A percentile compares a stretch with the other conserved stretches of the same genome.
These are phyloP conservation scores for Fusarium stilboides DNA, from an alignment of 2,329 filamentous ascomycete species.

Conservation along the genomic window DNA sequence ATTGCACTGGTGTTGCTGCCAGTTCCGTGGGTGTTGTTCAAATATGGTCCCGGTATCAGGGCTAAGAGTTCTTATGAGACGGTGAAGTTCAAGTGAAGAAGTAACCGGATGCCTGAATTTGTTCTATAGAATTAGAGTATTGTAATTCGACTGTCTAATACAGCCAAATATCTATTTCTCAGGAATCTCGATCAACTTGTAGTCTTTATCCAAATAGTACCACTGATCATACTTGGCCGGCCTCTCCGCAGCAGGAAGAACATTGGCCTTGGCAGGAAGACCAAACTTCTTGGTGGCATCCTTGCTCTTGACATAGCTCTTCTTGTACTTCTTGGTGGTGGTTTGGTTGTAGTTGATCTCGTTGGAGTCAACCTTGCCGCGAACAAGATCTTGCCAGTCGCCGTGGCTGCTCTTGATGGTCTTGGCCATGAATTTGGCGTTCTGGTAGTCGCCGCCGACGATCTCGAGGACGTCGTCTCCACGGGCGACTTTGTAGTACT, in stretches of 20 bases:
- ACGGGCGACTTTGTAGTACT: conserved; percentile 60
- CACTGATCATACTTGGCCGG: conserved; percentile 56
- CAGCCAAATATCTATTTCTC: conserved; percentile 59
- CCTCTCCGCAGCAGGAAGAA: conserved; percentile 50
- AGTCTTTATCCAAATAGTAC: conserved; percentile 57
- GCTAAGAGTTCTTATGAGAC: conserved; percentile 40
- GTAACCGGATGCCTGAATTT: background rate
- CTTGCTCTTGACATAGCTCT: conserved; percentile 54
- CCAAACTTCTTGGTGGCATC: conserved; percentile 52
- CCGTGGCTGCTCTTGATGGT: conserved; percentile 56
- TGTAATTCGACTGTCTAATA: accelerated
- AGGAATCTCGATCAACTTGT: conserved; percentile 51
- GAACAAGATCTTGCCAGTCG: conserved; percentile 59
- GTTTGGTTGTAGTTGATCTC: conserved; percentile 62
- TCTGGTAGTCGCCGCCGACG: conserved; percentile 55
- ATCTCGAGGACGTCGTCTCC: conserved; percentile 57
- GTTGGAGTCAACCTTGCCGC: conserved; percentile 54
- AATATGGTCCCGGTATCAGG: conserved; percentile 57
- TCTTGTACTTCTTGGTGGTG: conserved; percentile 48
- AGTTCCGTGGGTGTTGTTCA: conserved; percentile 68
- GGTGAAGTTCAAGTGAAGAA: conserved; percentile 3
- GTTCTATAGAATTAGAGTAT: background rate
- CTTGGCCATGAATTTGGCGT: conserved; percentile 52
- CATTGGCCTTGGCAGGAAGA: conserved; percentile 51
- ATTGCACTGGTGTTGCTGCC: conserved; percentile 64